phyloP scores from a whole-genome alignment of 75 land plant species.

The Cunninghamia lanceolata region DNA sequence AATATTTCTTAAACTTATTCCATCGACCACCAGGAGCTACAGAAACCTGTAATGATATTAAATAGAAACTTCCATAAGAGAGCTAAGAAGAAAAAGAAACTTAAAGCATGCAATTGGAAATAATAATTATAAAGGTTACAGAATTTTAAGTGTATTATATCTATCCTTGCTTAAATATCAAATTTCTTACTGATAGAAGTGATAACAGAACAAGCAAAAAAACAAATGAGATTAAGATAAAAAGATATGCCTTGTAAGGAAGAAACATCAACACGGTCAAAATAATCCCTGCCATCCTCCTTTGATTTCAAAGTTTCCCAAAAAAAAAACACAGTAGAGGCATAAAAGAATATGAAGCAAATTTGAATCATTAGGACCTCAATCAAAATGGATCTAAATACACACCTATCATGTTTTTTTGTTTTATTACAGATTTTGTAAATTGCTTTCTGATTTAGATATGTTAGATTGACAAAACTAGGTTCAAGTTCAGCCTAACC shows the following conservation, averaged over 20 bases:
- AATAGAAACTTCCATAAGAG: neutral
- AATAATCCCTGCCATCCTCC: neutral
- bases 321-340: neutral
- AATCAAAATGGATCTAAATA: neutral
- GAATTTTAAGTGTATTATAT: neutral
- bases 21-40: slow-evolving; percentile 96
- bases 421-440: neutral
- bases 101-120: neutral
- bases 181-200: neutral
- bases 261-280: neutral
- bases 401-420: neutral
- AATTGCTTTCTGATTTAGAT: neutral
- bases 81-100: neutral
- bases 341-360: neutral
- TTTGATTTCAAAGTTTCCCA: neutral
- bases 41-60: slow-evolving; percentile 66
- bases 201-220: neutral
- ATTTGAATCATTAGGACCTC: neutral
- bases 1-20: slow-evolving; percentile 96
- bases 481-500: neutral
- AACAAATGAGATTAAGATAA: neutral
- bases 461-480: neutral
- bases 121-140: neutral
- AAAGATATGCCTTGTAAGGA: neutral
- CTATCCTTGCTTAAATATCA: neutral